phyloP scores from a whole-genome alignment of 371 early-diverging fungal genomes.

The Syncephalastrum contaminatum region DNA sequence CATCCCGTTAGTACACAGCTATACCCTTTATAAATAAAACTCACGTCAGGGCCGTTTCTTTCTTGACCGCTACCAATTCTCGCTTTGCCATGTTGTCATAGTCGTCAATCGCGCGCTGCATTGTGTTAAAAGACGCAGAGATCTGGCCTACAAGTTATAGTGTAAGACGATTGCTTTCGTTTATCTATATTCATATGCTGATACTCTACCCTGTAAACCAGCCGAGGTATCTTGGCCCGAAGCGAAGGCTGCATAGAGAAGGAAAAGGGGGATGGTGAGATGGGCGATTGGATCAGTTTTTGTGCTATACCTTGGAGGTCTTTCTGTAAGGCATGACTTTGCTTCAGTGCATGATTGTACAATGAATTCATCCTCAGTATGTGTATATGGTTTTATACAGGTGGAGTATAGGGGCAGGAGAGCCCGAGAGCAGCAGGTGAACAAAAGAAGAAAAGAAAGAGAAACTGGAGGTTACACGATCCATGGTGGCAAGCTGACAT shows the following conservation, averaged over 20 bases:
- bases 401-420: too few species aligned
- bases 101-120: conserved; percentile 72
- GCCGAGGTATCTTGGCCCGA: conserved; percentile 59
- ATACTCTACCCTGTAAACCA: conserved; percentile 57
- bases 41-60: conserved; percentile 75
- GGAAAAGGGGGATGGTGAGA: background rate
- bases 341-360: conserved; percentile 64
- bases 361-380: conserved; percentile 52
- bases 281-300: background rate
- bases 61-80: conserved; percentile 72
- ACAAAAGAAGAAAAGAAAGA: too few species aligned
- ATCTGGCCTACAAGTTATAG: conserved; percentile 60
- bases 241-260: conserved; percentile 41
- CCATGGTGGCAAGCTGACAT: too few species aligned
- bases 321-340: conserved; percentile 54
- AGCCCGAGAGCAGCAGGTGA: too few species aligned
- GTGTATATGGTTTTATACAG: background rate
- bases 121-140: conserved; percentile 60
- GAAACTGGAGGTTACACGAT: too few species aligned
- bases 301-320: conserved; percentile 46
- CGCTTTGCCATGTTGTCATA: conserved; percentile 71
- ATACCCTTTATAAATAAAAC: conserved; percentile 10
- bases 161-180: background rate
- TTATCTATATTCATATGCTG: background rate
- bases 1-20: background rate